phyloP scores from a whole-genome alignment of 768 basidiomycete species.

The Boletus bicolor region DNA sequence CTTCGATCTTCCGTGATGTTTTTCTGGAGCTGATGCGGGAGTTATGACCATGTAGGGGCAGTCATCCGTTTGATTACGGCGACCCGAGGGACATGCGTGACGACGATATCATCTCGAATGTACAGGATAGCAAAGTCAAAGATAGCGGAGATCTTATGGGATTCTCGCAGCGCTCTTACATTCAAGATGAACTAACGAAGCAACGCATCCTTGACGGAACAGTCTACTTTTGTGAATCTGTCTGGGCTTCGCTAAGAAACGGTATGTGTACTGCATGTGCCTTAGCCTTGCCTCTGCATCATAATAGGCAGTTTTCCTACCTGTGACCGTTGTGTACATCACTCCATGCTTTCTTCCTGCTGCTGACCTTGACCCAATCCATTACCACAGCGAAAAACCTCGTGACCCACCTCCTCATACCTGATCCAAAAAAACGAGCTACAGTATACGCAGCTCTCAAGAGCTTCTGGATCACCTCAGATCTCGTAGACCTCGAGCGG shows the following conservation, averaged over 20 bases:
- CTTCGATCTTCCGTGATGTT: background rate
- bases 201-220: conserved; percentile 63
- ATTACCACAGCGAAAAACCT: conserved; percentile 46
- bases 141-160: conserved; percentile 33
- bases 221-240: conserved; percentile 49
- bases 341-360: background rate
- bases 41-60: conserved; percentile 46
- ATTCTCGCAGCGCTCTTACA: conserved; percentile 33
- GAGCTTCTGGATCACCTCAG: conserved; percentile 64
- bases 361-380: conserved; percentile 4
- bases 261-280: conserved; percentile 42
- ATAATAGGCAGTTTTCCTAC: background rate
- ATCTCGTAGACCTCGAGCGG: conserved; percentile 56
- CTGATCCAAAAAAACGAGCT: conserved; percentile 54
- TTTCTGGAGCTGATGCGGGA: conserved; percentile 11
- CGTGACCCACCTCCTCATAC: conserved; percentile 57
- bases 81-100: conserved; percentile 19
- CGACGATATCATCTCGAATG: conserved; percentile 4
- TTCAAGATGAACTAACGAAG: conserved; percentile 62
- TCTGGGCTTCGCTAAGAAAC: conserved; percentile 56
- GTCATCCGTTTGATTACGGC: conserved; percentile 75
- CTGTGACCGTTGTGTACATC: background rate
- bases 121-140: conserved; percentile 27
- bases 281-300: background rate
- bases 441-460: conserved; percentile 61